Evolutionary conservation across 73 alveolate genomes (phyloP), one percentile per base, ranked within the genome.

Genomic region (Paramecium caudatum): DNA sequence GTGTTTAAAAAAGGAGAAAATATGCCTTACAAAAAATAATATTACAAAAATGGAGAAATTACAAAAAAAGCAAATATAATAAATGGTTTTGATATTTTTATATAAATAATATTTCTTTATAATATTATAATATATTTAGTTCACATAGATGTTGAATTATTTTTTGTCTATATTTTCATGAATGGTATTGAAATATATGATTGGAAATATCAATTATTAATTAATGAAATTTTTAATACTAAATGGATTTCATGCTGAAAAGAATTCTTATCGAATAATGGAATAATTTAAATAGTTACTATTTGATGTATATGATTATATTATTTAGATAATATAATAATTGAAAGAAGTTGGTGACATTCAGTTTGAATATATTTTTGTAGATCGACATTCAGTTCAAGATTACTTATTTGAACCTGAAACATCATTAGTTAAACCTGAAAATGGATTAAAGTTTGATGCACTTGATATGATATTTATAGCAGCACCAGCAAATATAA

Each of bases 361-460:
- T 86, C 90, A 86, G 41, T 62, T 48, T 23, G 93, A 86, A 30
- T 86, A 36, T 65, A 46, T 19, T 2, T 15, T 61, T 32, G 68
- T 37, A 36, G 93, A 86, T 86, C 61, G 84, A 37, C 80, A 86
- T 61, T 43, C 61, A 62, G 87, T 86, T 2, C 41, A 86, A 10
- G 93, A 86, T 25, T 86, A 47, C 65, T 49, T 86, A 7, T 86
- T 47, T 43, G 93, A 86, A 86, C 82, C 84, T 27, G 93, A 86
- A 47, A 86, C 80, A n/a, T 86, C 93, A 9, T 30, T 62, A 25
- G 39, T 86, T 41, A 37, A 50, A 63, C 47, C 47, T 19, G 93
- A 86, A 15, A 43, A 55, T 37, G 93, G 90, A 25, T 62, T 70
- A 23, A 86, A 86, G 48, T 86, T 86, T 45, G 93, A 86, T 43